Percentiles rank a stretch among this genome's conserved stretches.
Evolutionary conservation across 805 yeast species (phyloP).

Genomic region (Hyphopichia homilentoma): DNA sequence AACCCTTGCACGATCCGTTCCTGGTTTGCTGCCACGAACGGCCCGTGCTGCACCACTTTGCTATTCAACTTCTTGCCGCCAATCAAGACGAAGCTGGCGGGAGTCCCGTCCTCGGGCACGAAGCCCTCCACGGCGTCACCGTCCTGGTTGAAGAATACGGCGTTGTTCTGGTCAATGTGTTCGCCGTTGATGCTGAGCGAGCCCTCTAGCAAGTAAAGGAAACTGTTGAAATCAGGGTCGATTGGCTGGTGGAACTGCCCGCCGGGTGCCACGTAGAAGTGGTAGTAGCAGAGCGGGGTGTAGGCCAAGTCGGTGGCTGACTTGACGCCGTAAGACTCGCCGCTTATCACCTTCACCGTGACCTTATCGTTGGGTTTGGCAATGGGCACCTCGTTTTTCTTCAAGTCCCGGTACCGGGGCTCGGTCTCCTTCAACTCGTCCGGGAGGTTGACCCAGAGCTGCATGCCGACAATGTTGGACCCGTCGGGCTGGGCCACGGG

Average conservation of each 20-base stretch:
- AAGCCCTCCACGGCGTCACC: slow-evolving; percentile 59
- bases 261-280: slow-evolving; percentile 61
- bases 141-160: slow-evolving; percentile 63
- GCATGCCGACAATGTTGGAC: slow-evolving; percentile 59
- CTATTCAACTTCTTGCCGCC: slow-evolving; percentile 77
- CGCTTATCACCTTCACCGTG: slow-evolving; percentile 69
- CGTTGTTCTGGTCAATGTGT: slow-evolving; percentile 42
- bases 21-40: slow-evolving; percentile 75
- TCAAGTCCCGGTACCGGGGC: slow-evolving; percentile 78
- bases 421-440: slow-evolving; percentile 53
- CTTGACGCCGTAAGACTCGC: slow-evolving; percentile 71
- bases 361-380: slow-evolving; percentile 64
- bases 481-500: slow-evolving; percentile 59
- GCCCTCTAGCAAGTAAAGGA: slow-evolving; percentile 67
- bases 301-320: slow-evolving; percentile 73
- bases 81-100: slow-evolving; percentile 54
- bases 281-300: slow-evolving; percentile 76
- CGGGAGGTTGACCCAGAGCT: slow-evolving; percentile 86
- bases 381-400: slow-evolving; percentile 65
- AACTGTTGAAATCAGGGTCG: slow-evolving; percentile 60
- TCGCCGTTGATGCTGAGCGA: slow-evolving; percentile 42
- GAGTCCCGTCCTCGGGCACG: slow-evolving; percentile 14
- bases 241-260: slow-evolving; percentile 59
- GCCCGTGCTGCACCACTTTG: slow-evolving; percentile 82
- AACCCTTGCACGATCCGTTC: slow-evolving; percentile 69